A percentile compares a stretch with the other conserved stretches of the same genome.
Conservation (phyloP, 208 protist species). For the Trypanosoma cruzi region DNA sequence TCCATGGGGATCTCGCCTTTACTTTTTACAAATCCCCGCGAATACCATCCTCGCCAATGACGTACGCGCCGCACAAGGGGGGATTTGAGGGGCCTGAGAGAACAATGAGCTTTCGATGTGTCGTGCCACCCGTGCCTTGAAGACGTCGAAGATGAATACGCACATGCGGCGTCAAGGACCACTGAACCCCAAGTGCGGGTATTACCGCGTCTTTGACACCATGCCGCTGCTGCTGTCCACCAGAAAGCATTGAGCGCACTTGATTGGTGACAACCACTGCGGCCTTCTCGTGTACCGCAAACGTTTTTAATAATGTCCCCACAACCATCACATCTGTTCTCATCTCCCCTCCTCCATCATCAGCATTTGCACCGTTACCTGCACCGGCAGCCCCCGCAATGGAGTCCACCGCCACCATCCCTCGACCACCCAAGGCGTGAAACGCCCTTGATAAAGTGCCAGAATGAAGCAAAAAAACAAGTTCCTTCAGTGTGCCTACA, state of each 20-base stretch:
- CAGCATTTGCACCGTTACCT: not conserved
- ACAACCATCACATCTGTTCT: conserved; percentile 24
- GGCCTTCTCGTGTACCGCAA: conserved; percentile 37
- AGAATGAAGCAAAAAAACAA: conserved; percentile 35
- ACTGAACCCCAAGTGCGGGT: conserved; percentile 59
- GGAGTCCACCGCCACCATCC: conserved; percentile 71
- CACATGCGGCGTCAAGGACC: conserved; percentile 46
- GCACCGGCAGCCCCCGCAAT: conserved; percentile 45
- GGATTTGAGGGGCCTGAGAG: conserved; percentile 38
- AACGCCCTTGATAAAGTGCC: conserved; percentile 35
- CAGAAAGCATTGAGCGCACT: conserved; percentile 28
- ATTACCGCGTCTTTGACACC: conserved; percentile 20
- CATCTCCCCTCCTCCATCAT: not conserved
- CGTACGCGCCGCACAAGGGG: conserved; percentile 34
- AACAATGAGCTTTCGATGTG: conserved; percentile 42
- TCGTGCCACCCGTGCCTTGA: not conserved
- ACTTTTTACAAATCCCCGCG: conserved; percentile 9
- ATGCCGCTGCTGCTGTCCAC: not conserved
- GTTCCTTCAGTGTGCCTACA: conserved; percentile 35
- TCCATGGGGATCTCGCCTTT: not conserved
- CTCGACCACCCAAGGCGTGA: conserved; percentile 23
- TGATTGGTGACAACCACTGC: conserved; percentile 70
- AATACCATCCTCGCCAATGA: conserved; percentile 54
- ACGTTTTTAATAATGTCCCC: conserved; percentile 38
- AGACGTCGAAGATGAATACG: conserved; percentile 45